A percentile compares a stretch with the other conserved stretches of the same genome.
These are phyloP conservation scores for Stropharia rugosoannulata DNA, from an alignment of 768 basidiomycete genomes.

Conservation along the genomic window DNA sequence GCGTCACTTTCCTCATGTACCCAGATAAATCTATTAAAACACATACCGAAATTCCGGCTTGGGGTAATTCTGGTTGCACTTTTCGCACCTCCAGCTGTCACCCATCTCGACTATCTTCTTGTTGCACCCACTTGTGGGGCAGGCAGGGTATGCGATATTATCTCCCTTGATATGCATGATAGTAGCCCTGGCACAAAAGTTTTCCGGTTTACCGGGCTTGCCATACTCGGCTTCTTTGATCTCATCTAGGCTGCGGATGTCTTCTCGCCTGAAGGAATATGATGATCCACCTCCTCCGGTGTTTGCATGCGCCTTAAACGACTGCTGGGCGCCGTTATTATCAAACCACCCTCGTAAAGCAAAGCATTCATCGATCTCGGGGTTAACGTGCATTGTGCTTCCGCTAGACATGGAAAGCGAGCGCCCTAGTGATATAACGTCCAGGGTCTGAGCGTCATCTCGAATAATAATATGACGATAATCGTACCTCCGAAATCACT, in stretches of 20 bases:
- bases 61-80: conserved; percentile 72
- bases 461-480: neutral
- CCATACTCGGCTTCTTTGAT: conserved; percentile 80
- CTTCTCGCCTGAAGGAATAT: conserved; percentile 60
- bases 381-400: conserved; percentile 81
- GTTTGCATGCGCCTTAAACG: conserved; percentile 74
- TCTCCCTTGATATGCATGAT: conserved; percentile 86
- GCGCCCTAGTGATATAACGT: conserved; percentile 50
- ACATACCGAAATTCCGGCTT: conserved; percentile 80
- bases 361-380: conserved; percentile 91
- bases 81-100: conserved; percentile 90
- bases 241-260: conserved; percentile 71
- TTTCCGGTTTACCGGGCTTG: conserved; percentile 73
- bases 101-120: conserved; percentile 82
- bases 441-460: neutral
- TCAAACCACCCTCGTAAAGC: conserved; percentile 92
- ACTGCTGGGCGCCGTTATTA: conserved; percentile 53
- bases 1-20: neutral
- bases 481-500: conserved; percentile 81
- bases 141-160: conserved; percentile 86
- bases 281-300: conserved; percentile 36
- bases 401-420: conserved; percentile 82
- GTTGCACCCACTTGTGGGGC: conserved; percentile 74
- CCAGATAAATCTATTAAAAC: conserved; percentile 1
- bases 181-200: conserved; percentile 79